Conservation (phyloP, 83 land plant species). For the Larix sibirica region DNA sequence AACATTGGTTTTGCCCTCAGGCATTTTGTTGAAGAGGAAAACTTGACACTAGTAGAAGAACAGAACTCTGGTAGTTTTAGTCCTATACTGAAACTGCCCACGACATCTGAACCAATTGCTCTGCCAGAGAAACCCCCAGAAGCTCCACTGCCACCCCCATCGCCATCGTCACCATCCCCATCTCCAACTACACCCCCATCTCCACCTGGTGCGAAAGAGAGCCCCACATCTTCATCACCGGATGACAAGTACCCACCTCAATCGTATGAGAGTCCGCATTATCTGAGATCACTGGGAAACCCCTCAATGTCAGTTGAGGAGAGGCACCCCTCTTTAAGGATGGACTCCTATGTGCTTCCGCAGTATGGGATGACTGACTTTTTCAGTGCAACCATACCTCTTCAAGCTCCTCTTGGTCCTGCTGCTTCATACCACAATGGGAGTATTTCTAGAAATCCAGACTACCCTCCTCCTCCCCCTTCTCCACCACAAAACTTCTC, state of each 20-base stretch:
- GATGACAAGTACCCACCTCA: not conserved
- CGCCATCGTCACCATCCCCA: slow-evolving; percentile 25
- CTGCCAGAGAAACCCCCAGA: slow-evolving; percentile 43
- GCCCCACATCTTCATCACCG: not conserved
- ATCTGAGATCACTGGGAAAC: slow-evolving; percentile 48
- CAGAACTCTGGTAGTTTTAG: slow-evolving; percentile 35
- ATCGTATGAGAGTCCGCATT: slow-evolving; percentile 24
- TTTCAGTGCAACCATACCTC: slow-evolving; percentile 15
- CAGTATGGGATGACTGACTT: slow-evolving; percentile 11
- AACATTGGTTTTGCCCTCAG: slow-evolving; percentile 57
- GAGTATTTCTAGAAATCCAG: slow-evolving; percentile 16
- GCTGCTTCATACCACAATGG: slow-evolving; percentile 11
- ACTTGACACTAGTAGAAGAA: slow-evolving; percentile 3
- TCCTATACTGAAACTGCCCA: slow-evolving; percentile 33
- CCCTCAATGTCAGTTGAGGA: slow-evolving; percentile 44
- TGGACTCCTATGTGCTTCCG: slow-evolving; percentile 17
- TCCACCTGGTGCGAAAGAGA: too few relatives aligned
- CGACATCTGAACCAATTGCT: slow-evolving; percentile 49
- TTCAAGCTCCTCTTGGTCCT: slow-evolving; percentile 24
- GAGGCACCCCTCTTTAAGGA: slow-evolving; percentile 33
- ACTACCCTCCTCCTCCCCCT: slow-evolving; percentile 22
- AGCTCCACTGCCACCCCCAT: slow-evolving; percentile 44
- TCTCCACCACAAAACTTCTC: slow-evolving; percentile 36
- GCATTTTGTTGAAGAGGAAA: slow-evolving; percentile 39
- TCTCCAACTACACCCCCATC: slow-evolving; percentile 7